Conservation (phyloP, 352 stramenopile genomes). For the Globisporangium paroecandrum region DNA sequence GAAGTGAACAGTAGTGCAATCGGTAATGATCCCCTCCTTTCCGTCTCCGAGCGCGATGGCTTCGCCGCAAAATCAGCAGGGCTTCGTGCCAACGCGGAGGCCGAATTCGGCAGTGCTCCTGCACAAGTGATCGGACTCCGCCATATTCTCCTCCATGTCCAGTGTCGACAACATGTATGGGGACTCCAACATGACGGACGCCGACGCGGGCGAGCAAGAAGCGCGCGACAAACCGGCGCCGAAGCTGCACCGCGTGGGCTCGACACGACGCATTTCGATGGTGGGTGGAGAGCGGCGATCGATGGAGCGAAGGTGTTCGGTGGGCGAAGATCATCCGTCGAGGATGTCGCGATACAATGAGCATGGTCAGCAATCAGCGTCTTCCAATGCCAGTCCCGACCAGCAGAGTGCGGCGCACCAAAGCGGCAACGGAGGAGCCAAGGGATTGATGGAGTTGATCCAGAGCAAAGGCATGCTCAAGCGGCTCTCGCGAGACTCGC, state of each 20-base stretch:
- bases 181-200: neutral
- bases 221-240: neutral
- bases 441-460: neutral
- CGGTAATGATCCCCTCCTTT: no score
- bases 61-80: neutral
- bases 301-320: slow-evolving; percentile 9
- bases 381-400: neutral
- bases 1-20: neutral
- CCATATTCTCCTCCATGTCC: neutral
- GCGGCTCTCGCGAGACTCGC: slow-evolving; percentile 5
- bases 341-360: neutral
- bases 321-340: neutral
- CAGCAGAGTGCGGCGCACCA: neutral
- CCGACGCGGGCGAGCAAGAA: neutral
- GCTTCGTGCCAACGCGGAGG: neutral
- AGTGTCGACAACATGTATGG: neutral
- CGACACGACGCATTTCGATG: neutral
- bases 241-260: neutral
- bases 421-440: neutral
- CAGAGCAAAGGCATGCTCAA: slow-evolving; percentile 3
- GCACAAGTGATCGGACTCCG: neutral
- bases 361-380: neutral
- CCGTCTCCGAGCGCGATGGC: neutral
- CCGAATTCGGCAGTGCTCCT: neutral
- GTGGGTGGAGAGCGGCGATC: neutral